Evolutionary conservation across 1,284 basidiomycete genomes (phyloP).

Genomic region (Phellopilus nigrolimitatus): DNA sequence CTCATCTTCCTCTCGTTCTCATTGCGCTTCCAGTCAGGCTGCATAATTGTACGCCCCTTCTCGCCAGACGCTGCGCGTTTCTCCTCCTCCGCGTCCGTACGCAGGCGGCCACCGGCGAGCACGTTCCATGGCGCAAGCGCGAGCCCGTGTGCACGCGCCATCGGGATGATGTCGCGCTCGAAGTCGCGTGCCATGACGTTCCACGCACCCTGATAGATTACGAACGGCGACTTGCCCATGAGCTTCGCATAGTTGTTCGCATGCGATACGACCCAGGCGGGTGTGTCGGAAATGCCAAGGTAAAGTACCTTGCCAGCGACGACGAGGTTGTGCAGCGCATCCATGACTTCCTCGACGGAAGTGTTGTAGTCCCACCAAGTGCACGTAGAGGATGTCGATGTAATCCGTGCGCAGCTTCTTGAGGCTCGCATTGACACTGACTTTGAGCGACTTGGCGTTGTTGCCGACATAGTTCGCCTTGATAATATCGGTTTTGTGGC

Average conservation of each 20-base stretch:
- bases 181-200: conserved; percentile 29
- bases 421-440: conserved; percentile 30
- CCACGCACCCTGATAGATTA: conserved; percentile 33
- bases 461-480: conserved; percentile 32
- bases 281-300: conserved; percentile 28
- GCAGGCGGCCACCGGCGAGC: conserved; percentile 26
- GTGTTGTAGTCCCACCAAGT: conserved; percentile 31
- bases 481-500: conserved; percentile 19
- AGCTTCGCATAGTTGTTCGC: conserved; percentile 24
- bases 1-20: no score
- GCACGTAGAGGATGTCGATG: not conserved
- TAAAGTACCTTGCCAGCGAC: conserved; percentile 39
- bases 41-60: no score
- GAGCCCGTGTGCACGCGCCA: conserved; percentile 23
- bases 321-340: conserved; percentile 33
- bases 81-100: conserved; percentile 15
- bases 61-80: conserved; percentile 20
- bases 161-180: conserved; percentile 34
- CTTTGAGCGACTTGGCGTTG: conserved; percentile 24
- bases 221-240: conserved; percentile 30
- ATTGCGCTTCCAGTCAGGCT: no score
- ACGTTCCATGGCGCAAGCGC: conserved; percentile 29
- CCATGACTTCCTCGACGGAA: conserved; percentile 33
- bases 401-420: conserved; percentile 13
- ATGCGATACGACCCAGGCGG: conserved; percentile 22